phyloP scores from a whole-genome alignment of 148 eudicot species.

The Drosera capensis region DNA sequence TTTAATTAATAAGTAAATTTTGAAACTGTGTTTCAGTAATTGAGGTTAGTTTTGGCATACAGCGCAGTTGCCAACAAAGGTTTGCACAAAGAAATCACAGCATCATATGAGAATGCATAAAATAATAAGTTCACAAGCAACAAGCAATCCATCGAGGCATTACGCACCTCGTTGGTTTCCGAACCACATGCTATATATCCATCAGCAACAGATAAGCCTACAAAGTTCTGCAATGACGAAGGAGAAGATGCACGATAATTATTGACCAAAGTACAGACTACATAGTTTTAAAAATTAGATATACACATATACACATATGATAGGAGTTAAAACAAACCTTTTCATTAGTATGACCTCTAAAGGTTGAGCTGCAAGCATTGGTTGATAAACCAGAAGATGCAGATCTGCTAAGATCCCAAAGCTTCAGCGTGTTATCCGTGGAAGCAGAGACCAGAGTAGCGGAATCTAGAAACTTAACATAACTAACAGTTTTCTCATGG shows the following conservation, averaged over 20 bases:
- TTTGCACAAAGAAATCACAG: too few relatives aligned
- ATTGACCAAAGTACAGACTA: neutral
- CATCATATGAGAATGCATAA: neutral
- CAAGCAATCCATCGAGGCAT: neutral
- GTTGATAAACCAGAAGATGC: slow-evolving; percentile 31
- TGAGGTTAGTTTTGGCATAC: too few relatives aligned
- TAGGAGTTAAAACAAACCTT: slow-evolving; percentile 42
- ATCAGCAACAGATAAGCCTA: slow-evolving; percentile 73
- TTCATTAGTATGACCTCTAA: slow-evolving; percentile 74
- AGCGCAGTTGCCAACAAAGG: neutral
- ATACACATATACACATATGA: neutral
- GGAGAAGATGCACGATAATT: slow-evolving; percentile 5
- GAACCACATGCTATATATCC: slow-evolving; percentile 94
- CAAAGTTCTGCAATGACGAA: slow-evolving; percentile 57
- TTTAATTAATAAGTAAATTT: too few relatives aligned
- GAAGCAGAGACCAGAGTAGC: slow-evolving; percentile 83
- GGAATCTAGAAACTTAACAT: slow-evolving; percentile 72
- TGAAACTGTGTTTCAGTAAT: too few relatives aligned
- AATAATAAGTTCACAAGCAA: neutral
- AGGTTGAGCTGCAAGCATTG: slow-evolving; percentile 59
- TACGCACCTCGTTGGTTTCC: slow-evolving; percentile 70
- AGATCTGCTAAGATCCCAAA: slow-evolving; percentile 85
- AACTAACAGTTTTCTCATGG: slow-evolving; percentile 77
- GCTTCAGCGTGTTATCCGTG: slow-evolving; percentile 77
- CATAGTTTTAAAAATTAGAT: neutral